Evolutionary conservation across 2,329 filamentous ascomycete genomes (phyloP), one percentile per base, ranked within the genome.

Genomic region (Ceratocystis lukuohia): DNA sequence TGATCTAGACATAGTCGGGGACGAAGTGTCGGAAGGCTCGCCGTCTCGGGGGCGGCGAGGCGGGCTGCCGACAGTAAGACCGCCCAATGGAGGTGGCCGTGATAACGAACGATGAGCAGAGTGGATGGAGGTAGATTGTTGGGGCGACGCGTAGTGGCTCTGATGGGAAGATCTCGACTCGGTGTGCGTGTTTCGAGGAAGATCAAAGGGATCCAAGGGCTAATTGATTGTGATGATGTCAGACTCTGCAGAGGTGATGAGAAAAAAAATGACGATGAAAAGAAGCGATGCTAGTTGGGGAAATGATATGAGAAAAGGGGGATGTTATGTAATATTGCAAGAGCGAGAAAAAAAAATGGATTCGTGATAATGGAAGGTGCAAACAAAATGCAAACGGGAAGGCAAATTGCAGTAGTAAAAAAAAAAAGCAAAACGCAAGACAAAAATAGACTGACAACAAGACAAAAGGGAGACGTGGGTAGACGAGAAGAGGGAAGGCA

Each of bases 91-190:
- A 20, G 73, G 70, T 61, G 76, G 73, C 57, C 72, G 74, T 2
- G 78, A 75, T 62, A 78, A 71, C 37, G 82, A 81, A 66, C 82
- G 84, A 65, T 77, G 77, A 28, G 80, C 76, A 50, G 77, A 76
- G 69, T 79, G 79, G 22, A 75, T 75, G 28, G 77, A 72, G 65
- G 20, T 57, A n/a, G 53, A 56, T 59, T 75, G 72, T 48, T 77
- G 74, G 45, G 82, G 80, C 61, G 82, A 82, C 64, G 77, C 77
- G 72, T 81, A 80, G 70, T 73, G 73, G 68, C 76, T 75, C 76
- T 65, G 45, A 50, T 46, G 63, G 15, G n/a, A 41, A 12, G 37
- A 53, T 59, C n/a, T 65, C 8, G 8, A 62, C 25, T 65, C 37
- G 45, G 66, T 33, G 44, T 53, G 53, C 57, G 66, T 64, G 66